These are phyloP conservation scores for Grosmannia serpens DNA, from an alignment of 2,329 filamentous ascomycete species.

Conservation along the genomic window DNA sequence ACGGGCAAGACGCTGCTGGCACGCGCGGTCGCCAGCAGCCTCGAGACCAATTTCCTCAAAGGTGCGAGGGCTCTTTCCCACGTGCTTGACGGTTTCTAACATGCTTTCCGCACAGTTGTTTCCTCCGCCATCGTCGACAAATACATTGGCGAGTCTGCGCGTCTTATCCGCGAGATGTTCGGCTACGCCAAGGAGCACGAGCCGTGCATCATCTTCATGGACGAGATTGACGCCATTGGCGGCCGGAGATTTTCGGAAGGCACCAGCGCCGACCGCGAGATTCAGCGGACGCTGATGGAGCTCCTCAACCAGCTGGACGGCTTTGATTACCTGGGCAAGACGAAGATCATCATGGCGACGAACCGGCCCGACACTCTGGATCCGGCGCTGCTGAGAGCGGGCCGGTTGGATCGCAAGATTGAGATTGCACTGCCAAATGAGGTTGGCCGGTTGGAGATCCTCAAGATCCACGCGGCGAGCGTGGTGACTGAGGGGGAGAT, in stretches of 20 bases:
- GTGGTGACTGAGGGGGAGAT: slow-evolving; percentile 90
- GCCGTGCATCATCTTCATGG: slow-evolving; percentile 99
- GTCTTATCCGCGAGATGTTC: slow-evolving; percentile 98
- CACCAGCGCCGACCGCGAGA: slow-evolving; percentile 94
- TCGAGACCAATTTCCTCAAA: slow-evolving; percentile 98
- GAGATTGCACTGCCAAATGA: slow-evolving; percentile 97
- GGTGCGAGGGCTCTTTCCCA: slow-evolving; percentile 35
- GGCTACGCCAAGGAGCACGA: slow-evolving; percentile 99
- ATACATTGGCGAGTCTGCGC: slow-evolving; percentile 96
- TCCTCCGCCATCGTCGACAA: slow-evolving; percentile 99
- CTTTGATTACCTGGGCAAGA: slow-evolving; percentile 98
- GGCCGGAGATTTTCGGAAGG: slow-evolving; percentile 94
- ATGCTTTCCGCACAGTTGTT: slow-evolving; percentile 51
- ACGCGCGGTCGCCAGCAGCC: slow-evolving; percentile 84
- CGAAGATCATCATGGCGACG: slow-evolving; percentile 99
- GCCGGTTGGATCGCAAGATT: slow-evolving; percentile 91
- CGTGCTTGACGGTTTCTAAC: background rate
- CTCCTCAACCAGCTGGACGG: slow-evolving; percentile 96
- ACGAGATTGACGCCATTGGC: slow-evolving; percentile 98
- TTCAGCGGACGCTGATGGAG: slow-evolving; percentile 97
- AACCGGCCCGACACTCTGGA: slow-evolving; percentile 96
- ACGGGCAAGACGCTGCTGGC: slow-evolving; percentile 95
- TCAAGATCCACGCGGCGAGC: slow-evolving; percentile 89
- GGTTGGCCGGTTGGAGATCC: slow-evolving; percentile 87
- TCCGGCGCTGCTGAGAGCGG: slow-evolving; percentile 81